A percentile compares a stretch with the other conserved stretches of the same genome.
These are phyloP conservation scores for Fusarium sp. DNA, from an alignment of 2,329 filamentous ascomycete genomes.

Conservation along the genomic window DNA sequence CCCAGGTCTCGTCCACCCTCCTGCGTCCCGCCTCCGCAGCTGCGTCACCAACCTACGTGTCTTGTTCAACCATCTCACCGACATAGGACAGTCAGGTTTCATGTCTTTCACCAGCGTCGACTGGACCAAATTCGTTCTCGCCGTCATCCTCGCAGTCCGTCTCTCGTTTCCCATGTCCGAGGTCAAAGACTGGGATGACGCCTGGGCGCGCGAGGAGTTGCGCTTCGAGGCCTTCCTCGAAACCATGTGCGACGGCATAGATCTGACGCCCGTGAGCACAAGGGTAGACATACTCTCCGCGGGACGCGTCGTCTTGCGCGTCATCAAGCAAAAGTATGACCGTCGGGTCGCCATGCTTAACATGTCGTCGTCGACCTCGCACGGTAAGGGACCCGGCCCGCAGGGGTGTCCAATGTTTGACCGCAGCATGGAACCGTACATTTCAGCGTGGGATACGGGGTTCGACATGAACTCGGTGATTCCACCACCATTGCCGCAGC, in stretches of 20 bases:
- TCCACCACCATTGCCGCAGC: not conserved
- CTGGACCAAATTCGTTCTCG: constrained; percentile 55
- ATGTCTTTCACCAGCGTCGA: constrained; percentile 54
- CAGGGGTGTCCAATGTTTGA: constrained; percentile 63
- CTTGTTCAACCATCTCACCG: constrained; percentile 48
- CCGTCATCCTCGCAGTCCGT: constrained; percentile 56
- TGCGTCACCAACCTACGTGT: constrained; percentile 41
- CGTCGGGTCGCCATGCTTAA: constrained; percentile 50
- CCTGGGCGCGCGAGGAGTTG: constrained; percentile 52
- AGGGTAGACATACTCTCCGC: constrained; percentile 57
- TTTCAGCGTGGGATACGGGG: constrained; percentile 57
- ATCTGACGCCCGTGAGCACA: constrained; percentile 39
- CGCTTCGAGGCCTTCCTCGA: constrained; percentile 53
- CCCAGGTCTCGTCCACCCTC: constrained; percentile 22
- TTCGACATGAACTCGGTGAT: constrained; percentile 33
- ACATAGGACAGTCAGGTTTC: constrained; percentile 46
- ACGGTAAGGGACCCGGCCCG: not conserved
- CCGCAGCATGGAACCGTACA: constrained; percentile 58
- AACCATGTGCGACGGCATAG: constrained; percentile 45
- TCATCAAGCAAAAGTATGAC: constrained; percentile 59
- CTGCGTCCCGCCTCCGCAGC: constrained; percentile 34
- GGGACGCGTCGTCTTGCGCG: constrained; percentile 56
- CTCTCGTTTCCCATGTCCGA: constrained; percentile 57
- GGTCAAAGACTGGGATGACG: constrained; percentile 50
- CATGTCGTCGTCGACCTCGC: not conserved